Conservation (phyloP, 495 filamentous ascomycete species). For the Penicillium subrubescens region DNA sequence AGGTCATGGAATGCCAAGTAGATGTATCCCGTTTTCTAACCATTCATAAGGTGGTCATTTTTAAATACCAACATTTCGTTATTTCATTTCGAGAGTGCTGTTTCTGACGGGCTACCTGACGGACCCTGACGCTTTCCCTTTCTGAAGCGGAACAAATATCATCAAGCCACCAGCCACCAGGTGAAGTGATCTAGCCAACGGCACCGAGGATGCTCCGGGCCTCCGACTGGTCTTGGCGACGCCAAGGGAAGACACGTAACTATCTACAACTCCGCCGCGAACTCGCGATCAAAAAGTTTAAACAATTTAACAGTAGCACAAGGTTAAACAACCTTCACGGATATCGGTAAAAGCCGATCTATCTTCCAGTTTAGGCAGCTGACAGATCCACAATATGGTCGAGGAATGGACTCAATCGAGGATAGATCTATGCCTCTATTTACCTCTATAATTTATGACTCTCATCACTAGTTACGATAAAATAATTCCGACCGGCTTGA, state of each 20-base stretch:
- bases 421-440: too few species aligned
- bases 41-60: too few species aligned
- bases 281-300: not conserved
- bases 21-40: too few species aligned
- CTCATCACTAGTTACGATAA: too few species aligned
- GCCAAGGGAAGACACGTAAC: not conserved
- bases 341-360: not conserved
- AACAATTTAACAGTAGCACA: not conserved
- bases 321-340: not conserved
- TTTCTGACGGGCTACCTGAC: not conserved
- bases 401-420: too few species aligned
- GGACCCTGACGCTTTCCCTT: not conserved
- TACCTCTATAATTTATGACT: too few species aligned
- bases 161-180: not conserved
- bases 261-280: not conserved
- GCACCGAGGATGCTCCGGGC: not conserved
- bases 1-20: too few species aligned
- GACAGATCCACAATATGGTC: too few species aligned
- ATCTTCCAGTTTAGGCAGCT: too few species aligned
- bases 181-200: not conserved
- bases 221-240: not conserved
- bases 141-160: not conserved
- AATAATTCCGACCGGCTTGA: too few species aligned
- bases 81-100: not conserved
- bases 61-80: too few species aligned